A percentile compares a stretch with the other conserved stretches of the same genome.
These are phyloP conservation scores for Castanea sativa DNA, from an alignment of 306 rosid genomes.

Conservation along the genomic window DNA sequence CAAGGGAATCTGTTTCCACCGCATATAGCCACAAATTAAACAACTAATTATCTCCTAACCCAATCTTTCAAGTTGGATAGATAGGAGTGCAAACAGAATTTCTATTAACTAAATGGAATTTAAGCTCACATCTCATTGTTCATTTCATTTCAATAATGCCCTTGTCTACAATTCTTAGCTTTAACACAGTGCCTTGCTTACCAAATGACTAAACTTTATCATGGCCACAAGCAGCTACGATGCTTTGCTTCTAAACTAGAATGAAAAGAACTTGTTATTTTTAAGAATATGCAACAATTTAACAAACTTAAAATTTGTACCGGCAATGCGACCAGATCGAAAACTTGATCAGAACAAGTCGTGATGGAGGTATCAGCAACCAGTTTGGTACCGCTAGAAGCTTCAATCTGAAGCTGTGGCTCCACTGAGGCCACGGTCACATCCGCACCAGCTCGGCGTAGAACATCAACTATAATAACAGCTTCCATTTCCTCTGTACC, in stretches of 20 bases:
- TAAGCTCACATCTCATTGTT: neutral
- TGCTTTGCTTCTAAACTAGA: neutral
- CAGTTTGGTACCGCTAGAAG: constrained; percentile 68
- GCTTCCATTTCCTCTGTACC: constrained; percentile 99
- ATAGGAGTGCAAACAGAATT: too few relatives aligned
- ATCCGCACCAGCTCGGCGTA: constrained; percentile 91
- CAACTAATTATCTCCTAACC: too few relatives aligned
- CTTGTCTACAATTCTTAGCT: neutral
- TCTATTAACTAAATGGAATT: too few relatives aligned
- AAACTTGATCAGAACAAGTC: constrained; percentile 57
- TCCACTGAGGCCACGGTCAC: constrained; percentile 95
- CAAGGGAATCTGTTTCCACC: too few relatives aligned
- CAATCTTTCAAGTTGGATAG: too few relatives aligned
- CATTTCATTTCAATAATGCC: neutral
- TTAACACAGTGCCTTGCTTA: neutral
- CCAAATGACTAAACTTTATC: neutral
- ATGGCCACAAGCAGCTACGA: neutral
- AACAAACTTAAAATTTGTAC: constrained; percentile 13
- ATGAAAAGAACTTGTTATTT: neutral
- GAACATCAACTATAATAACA: constrained; percentile 70
- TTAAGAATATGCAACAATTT: neutral
- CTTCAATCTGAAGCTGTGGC: constrained; percentile 70
- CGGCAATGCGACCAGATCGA: constrained; percentile 91
- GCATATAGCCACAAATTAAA: too few relatives aligned
- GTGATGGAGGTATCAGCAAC: constrained; percentile 75